Conservation (phyloP, 225 moss, liverwort and hornwort genomes). For the Asterella californica region DNA sequence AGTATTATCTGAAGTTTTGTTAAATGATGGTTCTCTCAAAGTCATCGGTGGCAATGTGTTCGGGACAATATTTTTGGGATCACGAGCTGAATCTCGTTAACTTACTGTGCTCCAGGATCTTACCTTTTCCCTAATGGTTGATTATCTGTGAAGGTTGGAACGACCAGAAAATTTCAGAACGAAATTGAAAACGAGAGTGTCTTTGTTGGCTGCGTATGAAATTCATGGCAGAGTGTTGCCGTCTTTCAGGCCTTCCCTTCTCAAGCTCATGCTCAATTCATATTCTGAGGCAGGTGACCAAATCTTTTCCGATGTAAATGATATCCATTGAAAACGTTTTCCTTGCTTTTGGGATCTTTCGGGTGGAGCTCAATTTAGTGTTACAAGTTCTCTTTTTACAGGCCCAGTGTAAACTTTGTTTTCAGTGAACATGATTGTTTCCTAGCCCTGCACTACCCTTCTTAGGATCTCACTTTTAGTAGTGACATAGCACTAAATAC, state of each 20-base stretch:
- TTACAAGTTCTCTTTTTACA: neutral
- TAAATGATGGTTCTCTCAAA: neutral
- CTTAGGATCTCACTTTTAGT: neutral
- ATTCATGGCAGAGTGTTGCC: slow-evolving; percentile 31
- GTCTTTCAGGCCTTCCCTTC: slow-evolving; percentile 48
- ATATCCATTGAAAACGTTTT: neutral
- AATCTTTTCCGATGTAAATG: neutral
- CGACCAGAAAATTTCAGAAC: neutral
- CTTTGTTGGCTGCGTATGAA: slow-evolving; percentile 28
- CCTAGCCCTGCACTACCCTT: neutral
- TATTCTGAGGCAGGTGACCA: slow-evolving; percentile 48
- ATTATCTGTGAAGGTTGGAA: neutral
- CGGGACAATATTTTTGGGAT: neutral
- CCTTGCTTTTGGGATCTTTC: neutral
- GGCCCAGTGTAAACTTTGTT: neutral
- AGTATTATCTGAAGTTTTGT: neutral
- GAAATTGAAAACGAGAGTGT: slow-evolving; percentile 5
- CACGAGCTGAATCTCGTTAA: neutral
- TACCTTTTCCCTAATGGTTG: neutral
- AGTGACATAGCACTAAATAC: neutral
- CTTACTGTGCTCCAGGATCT: neutral
- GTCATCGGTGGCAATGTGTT: neutral
- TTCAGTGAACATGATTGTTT: neutral
- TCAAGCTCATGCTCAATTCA: slow-evolving; percentile 57
- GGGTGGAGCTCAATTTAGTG: neutral